Percentiles rank a stretch among this genome's conserved stretches.
These are phyloP conservation scores for Trametes cinnabarina DNA, from an alignment of 768 basidiomycete genomes.

Conservation along the genomic window DNA sequence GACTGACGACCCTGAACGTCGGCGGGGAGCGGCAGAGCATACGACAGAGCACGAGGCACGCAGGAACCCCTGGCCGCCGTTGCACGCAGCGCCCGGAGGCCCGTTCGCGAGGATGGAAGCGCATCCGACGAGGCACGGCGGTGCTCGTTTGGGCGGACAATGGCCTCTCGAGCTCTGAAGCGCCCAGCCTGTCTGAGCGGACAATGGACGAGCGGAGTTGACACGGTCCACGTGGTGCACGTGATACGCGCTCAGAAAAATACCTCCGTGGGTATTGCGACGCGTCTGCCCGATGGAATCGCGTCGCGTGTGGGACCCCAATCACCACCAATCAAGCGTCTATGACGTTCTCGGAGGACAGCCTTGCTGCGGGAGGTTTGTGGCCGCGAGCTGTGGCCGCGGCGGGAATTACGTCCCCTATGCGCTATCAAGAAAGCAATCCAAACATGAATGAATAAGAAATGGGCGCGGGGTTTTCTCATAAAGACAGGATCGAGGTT, in stretches of 20 bases:
- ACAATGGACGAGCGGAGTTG: conserved; percentile 19
- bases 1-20: neutral
- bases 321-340: no score
- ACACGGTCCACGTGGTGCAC: conserved; percentile 23
- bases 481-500: no score
- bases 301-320: neutral
- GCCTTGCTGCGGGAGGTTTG: no score
- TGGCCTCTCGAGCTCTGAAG: neutral
- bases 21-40: neutral
- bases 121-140: neutral
- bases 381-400: no score
- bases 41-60: neutral
- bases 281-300: neutral
- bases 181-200: neutral
- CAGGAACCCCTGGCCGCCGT: neutral
- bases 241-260: conserved; percentile 5
- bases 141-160: conserved; percentile 4
- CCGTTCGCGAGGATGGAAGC: neutral
- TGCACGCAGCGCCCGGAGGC: neutral
- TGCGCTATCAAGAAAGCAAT: no score
- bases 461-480: no score
- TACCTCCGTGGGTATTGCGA: conserved; percentile 14
- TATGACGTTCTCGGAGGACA: no score
- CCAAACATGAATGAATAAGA: no score
- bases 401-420: no score